These are phyloP conservation scores for Diplodia scrobiculata DNA, from an alignment of 2,329 filamentous ascomycete genomes.

Conservation along the genomic window DNA sequence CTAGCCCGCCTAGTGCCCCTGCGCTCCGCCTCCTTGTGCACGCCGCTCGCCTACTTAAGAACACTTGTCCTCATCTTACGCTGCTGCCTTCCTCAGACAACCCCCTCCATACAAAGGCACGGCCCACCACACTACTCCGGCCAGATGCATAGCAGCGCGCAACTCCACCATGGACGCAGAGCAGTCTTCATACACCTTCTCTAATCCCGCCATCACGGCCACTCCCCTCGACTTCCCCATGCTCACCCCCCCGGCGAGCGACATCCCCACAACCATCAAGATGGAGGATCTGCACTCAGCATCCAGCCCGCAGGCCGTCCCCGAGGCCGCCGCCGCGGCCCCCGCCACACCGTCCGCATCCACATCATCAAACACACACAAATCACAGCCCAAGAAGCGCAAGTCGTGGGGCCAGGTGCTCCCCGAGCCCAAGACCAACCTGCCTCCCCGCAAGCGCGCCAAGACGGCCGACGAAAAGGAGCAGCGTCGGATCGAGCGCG, in stretches of 20 bases:
- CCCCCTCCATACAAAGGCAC: slow-evolving; percentile 27
- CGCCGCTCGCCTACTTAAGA: slow-evolving; percentile 25
- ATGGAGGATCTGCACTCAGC: slow-evolving; percentile 46
- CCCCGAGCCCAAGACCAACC: slow-evolving; percentile 92
- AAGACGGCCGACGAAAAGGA: slow-evolving; percentile 99
- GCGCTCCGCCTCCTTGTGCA: slow-evolving; percentile 17
- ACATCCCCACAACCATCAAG: slow-evolving; percentile 42
- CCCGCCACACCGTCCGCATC: not conserved
- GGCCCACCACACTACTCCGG: slow-evolving; percentile 13
- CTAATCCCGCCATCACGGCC: slow-evolving; percentile 22
- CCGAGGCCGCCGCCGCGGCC: slow-evolving; percentile 32
- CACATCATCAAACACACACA: slow-evolving; percentile 14
- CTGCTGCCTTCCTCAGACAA: slow-evolving; percentile 26
- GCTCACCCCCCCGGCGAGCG: slow-evolving; percentile 16
- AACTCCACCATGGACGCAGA: slow-evolving; percentile 19
- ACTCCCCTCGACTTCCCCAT: slow-evolving; percentile 20
- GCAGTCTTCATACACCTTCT: slow-evolving; percentile 12
- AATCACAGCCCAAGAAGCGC: slow-evolving; percentile 80
- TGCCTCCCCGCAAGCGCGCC: slow-evolving; percentile 92
- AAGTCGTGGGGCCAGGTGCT: slow-evolving; percentile 99
- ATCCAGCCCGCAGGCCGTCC: slow-evolving; percentile 32
- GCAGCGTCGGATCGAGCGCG: slow-evolving; percentile 93
- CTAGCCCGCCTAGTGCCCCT: slow-evolving; percentile 11
- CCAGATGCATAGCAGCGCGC: slow-evolving; percentile 19
- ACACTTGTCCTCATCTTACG: slow-evolving; percentile 27